Base-by-base conservation (phyloP, 2,329 filamentous ascomycete species). In the Penicillium decumbens region DNA sequence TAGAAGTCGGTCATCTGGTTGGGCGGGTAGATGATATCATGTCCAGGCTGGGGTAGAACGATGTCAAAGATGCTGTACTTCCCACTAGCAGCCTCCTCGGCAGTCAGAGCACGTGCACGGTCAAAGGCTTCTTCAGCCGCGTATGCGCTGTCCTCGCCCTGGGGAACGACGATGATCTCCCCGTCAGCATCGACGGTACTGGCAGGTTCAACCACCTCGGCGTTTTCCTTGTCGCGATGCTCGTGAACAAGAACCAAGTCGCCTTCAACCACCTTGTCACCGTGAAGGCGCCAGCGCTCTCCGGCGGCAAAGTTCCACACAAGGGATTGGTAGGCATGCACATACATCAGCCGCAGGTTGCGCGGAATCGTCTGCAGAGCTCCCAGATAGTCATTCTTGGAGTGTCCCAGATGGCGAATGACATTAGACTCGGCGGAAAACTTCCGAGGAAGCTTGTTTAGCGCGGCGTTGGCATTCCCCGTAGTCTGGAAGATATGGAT, bases 291-390 rank as follows among this genome's bases (percentile, higher is more conserved):
- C 86, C 89, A 95, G 41, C 93, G 86, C 60, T 86, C 83, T 57
- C 88, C 89, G 1, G 83, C 88, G 10, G 83, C 88, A 58, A 83
- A 81, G 72, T 98, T 98, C 92, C 92, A 98, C 7, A 98, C 84
- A 32, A 90, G 81, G 5, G 88, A 95, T 69, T 98, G 93, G 71
- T 96, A 97, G 4, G 93, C 92, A 68, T 98, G 93, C 13, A 95
- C 85, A 66, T 97, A 98, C 87, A 98, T 96, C 50, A 89, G 81
- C 38, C 90, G 82, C 61, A 97, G 77, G 42, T 88, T 89, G 15
- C 91, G 81, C 23, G 87, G 87, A 54, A 98, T 91, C 46, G 80
- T 79, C 64, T 86, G 80, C 44, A 98, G 72, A 0, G 93, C 89
- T 23, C 91, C 91, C 51, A 88, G 79, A 66, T 82, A 93, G 70